Evolutionary conservation across 1,284 basidiomycete genomes (phyloP).

Genomic region (Violaceomyces palustris): DNA sequence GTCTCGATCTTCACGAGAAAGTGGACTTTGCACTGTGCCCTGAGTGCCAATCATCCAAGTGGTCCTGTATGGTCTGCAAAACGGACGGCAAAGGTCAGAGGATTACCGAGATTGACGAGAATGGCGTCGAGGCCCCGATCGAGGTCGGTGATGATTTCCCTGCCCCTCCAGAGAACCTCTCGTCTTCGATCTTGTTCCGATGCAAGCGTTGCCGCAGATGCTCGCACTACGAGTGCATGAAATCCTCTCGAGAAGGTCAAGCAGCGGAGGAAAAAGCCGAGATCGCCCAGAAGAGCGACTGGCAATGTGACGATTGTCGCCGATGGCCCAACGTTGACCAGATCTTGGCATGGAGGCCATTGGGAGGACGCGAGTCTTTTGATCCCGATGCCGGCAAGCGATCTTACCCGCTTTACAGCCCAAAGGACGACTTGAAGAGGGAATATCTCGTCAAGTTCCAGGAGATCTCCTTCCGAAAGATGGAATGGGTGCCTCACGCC

Average conservation of each 20-base stretch:
- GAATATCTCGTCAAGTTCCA: constrained; percentile 44
- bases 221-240: constrained; percentile 31
- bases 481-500: constrained; percentile 34
- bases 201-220: constrained; percentile 32
- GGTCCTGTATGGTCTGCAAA: constrained; percentile 27
- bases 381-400: constrained; percentile 11
- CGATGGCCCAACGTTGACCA: constrained; percentile 24
- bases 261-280: constrained; percentile 14
- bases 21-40: constrained; percentile 18
- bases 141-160: constrained; percentile 11
- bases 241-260: no score
- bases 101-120: constrained; percentile 1
- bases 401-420: constrained; percentile 10
- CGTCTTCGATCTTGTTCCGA: constrained; percentile 19
- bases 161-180: constrained; percentile 5
- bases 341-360: constrained; percentile 35
- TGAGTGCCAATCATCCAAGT: constrained; percentile 15
- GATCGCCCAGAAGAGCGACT: constrained; percentile 10
- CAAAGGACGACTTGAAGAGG: constrained; percentile 21
- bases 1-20: constrained; percentile 17
- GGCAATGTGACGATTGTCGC: constrained; percentile 29
- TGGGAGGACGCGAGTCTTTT: constrained; percentile 11
- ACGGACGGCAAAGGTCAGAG: constrained; percentile 10
- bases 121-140: no score
- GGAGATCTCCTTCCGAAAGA: constrained; percentile 25